phyloP scores from a whole-genome alignment of 805 yeast species.

The Lachancea sp. region DNA sequence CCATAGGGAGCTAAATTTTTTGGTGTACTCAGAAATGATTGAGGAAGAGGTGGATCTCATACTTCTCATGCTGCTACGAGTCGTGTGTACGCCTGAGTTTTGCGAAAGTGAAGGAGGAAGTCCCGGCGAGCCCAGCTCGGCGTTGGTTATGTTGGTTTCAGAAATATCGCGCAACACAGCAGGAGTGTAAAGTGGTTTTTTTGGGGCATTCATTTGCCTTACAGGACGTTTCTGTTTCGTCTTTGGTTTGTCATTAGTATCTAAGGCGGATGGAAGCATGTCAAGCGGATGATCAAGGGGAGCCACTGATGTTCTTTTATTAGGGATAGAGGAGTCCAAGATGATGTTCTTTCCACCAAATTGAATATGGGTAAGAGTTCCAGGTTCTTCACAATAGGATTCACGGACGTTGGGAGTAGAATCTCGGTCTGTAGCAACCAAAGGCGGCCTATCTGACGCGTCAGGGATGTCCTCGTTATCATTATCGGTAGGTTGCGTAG shows the following conservation, averaged over 20 bases:
- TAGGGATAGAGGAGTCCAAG: conserved; percentile 23
- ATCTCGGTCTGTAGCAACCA: background rate
- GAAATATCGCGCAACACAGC: conserved; percentile 67
- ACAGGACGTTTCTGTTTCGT: conserved; percentile 23
- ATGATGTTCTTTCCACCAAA: conserved; percentile 30
- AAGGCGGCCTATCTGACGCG: background rate
- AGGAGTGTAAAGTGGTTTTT: conserved; percentile 84
- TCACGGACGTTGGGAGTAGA: conserved; percentile 3
- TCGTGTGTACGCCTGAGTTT: conserved; percentile 21
- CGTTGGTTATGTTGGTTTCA: conserved; percentile 38
- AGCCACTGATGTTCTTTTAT: conserved; percentile 14
- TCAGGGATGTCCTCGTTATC: conserved; percentile 1
- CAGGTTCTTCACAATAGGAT: conserved; percentile 5
- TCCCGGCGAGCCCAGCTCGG: conserved; percentile 29
- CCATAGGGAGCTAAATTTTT: conserved; percentile 7
- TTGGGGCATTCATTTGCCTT: conserved; percentile 71
- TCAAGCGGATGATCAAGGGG: conserved; percentile 17
- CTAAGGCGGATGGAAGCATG: conserved; percentile 4
- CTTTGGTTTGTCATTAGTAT: conserved; percentile 3
- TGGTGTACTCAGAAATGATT: conserved; percentile 10
- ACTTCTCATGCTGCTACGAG: conserved; percentile 23
- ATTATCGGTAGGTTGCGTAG: conserved; percentile 2
- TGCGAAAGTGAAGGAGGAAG: conserved; percentile 10
- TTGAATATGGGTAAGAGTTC: conserved; percentile 21
- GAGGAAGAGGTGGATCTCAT: conserved; percentile 25